phyloP scores from a whole-genome alignment of 768 basidiomycete species.

The Phaffia australis region DNA sequence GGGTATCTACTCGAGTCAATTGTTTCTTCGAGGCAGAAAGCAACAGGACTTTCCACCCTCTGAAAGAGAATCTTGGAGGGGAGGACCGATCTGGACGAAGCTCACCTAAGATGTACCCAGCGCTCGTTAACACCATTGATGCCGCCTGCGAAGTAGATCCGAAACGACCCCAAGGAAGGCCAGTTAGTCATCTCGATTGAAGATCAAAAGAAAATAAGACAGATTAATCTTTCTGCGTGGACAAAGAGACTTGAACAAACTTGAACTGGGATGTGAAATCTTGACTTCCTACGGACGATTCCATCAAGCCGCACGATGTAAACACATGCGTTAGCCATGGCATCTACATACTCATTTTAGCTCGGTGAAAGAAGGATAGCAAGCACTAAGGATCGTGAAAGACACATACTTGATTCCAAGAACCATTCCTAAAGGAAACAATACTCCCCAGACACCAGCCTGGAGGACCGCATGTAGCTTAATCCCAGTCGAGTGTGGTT shows the following conservation, averaged over 20 bases:
- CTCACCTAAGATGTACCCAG: constrained; percentile 20
- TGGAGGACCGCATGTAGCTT: constrained; percentile 14
- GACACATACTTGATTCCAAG: constrained; percentile 18
- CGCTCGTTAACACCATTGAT: constrained; percentile 2
- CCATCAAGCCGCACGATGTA: too few species aligned
- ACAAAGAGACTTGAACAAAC: background rate
- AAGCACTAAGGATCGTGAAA: too few species aligned
- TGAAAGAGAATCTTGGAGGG: too few species aligned
- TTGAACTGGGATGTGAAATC: constrained; percentile 20
- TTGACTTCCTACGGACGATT: constrained; percentile 3
- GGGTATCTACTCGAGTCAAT: background rate
- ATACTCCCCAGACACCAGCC: constrained; percentile 6
- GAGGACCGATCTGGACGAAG: background rate
- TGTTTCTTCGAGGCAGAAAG: background rate
- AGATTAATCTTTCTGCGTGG: too few species aligned
- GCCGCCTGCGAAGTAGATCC: background rate
- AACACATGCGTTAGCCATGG: too few species aligned
- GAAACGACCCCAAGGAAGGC: background rate
- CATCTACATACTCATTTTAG: too few species aligned
- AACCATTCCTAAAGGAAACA: constrained; percentile 24
- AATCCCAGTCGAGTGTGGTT: constrained; percentile 11
- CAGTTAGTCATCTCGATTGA: background rate
- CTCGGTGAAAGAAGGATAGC: too few species aligned
- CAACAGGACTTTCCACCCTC: background rate
- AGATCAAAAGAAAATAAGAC: background rate